phyloP scores from a whole-genome alignment of 169 alveolate genomes.

The Plasmodium billcollinsi region DNA sequence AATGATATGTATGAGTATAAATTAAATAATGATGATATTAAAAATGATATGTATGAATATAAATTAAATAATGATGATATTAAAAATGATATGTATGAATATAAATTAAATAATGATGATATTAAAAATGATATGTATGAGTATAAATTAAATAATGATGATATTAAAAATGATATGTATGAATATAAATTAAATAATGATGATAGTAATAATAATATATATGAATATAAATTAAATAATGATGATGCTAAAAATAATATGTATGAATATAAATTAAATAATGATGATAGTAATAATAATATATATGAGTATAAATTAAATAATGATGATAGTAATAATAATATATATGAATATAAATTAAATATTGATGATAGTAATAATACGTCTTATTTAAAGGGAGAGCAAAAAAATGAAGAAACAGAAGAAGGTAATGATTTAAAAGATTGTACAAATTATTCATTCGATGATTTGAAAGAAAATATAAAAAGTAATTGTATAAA shows the following conservation, averaged over 20 bases:
- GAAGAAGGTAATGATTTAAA: background rate
- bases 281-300: background rate
- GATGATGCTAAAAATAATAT: background rate
- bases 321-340: background rate
- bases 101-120: background rate
- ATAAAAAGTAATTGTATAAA: conserved; percentile 33
- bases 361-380: background rate
- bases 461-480: conserved; percentile 51
- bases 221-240: conserved; percentile 6
- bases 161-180: background rate
- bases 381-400: background rate
- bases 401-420: background rate
- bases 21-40: background rate
- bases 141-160: background rate
- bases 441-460: conserved; percentile 4
- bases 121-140: background rate
- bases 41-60: background rate
- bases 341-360: background rate
- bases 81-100: no score
- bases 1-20: conserved; percentile 4
- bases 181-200: background rate
- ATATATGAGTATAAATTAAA: conserved; percentile 7
- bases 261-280: background rate
- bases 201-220: background rate
- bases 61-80: background rate